Evolutionary conservation across 1,284 basidiomycete genomes (phyloP), one percentile per base, ranked within the genome.

Genomic region (Melanopsichium pennsylvanicum): DNA sequence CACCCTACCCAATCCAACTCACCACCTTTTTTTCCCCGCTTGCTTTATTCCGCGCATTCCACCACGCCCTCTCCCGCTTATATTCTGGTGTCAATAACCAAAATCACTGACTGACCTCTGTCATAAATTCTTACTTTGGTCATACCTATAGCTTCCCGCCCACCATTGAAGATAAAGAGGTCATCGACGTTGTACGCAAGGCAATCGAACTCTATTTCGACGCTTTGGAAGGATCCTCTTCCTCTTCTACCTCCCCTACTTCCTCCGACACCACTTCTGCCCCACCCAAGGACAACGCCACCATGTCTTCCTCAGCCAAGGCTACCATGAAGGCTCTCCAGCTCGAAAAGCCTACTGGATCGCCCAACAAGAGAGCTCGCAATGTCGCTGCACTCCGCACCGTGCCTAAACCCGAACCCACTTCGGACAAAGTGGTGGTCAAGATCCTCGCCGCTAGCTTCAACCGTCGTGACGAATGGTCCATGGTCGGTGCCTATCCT

Each of bases 391-490:
- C 37, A 1, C 55, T 77, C 3, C 59, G 63, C 3, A 57, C 74
- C 5, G 59, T 73, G 4, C 47, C 60, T 12, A 55, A 67, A 8
- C 73, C 75, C n/a, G 43, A 42, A 15, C 56, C 64, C 5, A 44
- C 26, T 2, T 42, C 56, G 0, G 54, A 67, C 32, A 59, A 70
- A 45, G 71, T 77, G 13, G 55, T 77, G 12, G 61, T 77, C 45
- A 74, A 74, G 63, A 69, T 79, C 40, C 61, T 82, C 15, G 89
- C 90, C 9, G 88, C 85, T 0, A 87, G 86, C n/a, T 90, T 90
- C 83, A 92, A 92, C 78, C 89, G 88, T 64, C 84, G 88, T 73
- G 91, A 92, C 77, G 90, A 91, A 69, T 92, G 90, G 90, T 72
- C 72, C 2, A 85, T 89, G 29, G 85, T 86, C 58, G 88, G 88